A percentile compares a stretch with the other conserved stretches of the same genome.
phyloP scores from a whole-genome alignment of 352 stramenopile genomes.

The Pythium scleroteichum region DNA sequence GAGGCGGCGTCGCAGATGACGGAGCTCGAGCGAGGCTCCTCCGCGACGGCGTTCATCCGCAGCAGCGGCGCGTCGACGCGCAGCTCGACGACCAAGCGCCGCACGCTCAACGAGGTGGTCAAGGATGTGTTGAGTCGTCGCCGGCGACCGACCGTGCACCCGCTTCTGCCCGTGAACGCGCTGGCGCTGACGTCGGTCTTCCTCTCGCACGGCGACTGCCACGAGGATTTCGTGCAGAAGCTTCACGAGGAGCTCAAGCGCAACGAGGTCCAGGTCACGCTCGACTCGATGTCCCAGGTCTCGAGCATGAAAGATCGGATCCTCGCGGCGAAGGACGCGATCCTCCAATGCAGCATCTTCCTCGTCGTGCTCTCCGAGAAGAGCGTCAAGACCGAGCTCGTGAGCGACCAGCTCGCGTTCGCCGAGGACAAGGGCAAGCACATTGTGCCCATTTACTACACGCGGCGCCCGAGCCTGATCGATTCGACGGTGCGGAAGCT shows the following conservation, averaged over 20 bases:
- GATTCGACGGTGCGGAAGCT: constrained; percentile 38
- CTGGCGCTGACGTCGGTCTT: constrained; percentile 56
- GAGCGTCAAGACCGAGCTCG: constrained; percentile 75
- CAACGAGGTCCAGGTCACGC: constrained; percentile 48
- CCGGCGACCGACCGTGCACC: constrained; percentile 4
- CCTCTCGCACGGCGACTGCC: constrained; percentile 75
- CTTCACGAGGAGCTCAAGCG: constrained; percentile 55
- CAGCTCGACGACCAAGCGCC: constrained; percentile 5
- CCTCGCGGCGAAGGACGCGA: constrained; percentile 74
- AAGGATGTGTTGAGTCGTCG: constrained; percentile 48
- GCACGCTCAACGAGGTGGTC: constrained; percentile 57
- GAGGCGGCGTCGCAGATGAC: neutral
- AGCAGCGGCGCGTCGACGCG: neutral
- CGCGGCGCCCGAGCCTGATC: constrained; percentile 45
- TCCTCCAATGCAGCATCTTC: constrained; percentile 66
- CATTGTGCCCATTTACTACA: constrained; percentile 76
- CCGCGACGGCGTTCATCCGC: neutral
- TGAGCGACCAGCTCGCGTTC: constrained; percentile 84
- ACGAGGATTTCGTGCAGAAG: constrained; percentile 62
- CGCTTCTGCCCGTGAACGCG: constrained; percentile 18
- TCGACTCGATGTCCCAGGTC: constrained; percentile 72
- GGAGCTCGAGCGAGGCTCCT: constrained; percentile 5
- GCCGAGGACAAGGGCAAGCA: constrained; percentile 80
- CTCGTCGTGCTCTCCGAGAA: constrained; percentile 76
- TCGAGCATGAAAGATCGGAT: constrained; percentile 78